These are phyloP conservation scores for Skeletonema tropicum DNA, from an alignment of 108 stramenopile species.

Conservation along the genomic window DNA sequence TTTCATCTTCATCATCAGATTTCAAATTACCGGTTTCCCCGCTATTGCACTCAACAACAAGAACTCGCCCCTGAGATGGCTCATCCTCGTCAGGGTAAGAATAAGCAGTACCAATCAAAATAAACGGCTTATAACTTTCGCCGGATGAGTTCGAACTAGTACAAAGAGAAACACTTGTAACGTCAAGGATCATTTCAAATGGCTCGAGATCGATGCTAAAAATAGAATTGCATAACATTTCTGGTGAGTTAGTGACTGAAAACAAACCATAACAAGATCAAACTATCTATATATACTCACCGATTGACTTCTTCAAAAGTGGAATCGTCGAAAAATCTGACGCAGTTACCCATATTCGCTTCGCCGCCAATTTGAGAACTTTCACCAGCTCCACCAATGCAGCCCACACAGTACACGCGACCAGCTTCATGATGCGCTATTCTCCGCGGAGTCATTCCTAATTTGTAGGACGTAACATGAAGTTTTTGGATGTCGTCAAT, in stretches of 20 bases:
- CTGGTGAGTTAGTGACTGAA: neutral
- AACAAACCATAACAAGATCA: neutral
- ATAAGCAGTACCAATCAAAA: slow-evolving; percentile 94
- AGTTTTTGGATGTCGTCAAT: slow-evolving; percentile 99
- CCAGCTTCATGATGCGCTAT: slow-evolving; percentile 85
- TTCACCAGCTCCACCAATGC: slow-evolving; percentile 70
- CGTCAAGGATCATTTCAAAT: slow-evolving; percentile 82
- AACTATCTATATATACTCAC: slow-evolving; percentile 26
- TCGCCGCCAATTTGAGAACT: slow-evolving; percentile 57
- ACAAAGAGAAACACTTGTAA: slow-evolving; percentile 58
- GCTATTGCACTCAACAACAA: slow-evolving; percentile 80
- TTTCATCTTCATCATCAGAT: slow-evolving; percentile 23
- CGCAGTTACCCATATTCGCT: slow-evolving; percentile 82
- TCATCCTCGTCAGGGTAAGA: slow-evolving; percentile 92
- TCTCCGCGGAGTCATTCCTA: slow-evolving; percentile 92
- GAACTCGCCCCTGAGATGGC: slow-evolving; percentile 75
- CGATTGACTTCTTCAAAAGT: slow-evolving; percentile 88
- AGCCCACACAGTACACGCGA: slow-evolving; percentile 83
- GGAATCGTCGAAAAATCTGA: slow-evolving; percentile 88
- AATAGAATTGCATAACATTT: neutral
- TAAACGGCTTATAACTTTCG: slow-evolving; percentile 54
- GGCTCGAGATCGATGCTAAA: slow-evolving; percentile 82
- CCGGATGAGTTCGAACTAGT: slow-evolving; percentile 30
- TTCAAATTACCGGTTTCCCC: slow-evolving; percentile 31
- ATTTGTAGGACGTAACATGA: slow-evolving; percentile 91